Base-by-base conservation (phyloP, 345 rosid genomes). In the Eucalyptus melliodora region DNA sequence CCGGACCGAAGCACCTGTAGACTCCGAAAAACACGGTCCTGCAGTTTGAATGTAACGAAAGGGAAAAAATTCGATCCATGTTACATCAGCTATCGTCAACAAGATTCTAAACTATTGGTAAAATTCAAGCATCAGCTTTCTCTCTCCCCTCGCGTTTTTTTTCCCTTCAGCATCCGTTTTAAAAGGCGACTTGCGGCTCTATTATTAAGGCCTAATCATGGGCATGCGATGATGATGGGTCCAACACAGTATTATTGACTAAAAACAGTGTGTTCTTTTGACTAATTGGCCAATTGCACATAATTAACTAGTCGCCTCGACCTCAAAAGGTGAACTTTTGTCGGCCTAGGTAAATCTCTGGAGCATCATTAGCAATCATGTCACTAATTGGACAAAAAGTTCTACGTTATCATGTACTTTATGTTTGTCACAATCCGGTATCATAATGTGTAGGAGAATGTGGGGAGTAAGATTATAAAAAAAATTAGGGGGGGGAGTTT, bases 21-120 rank as follows among this genome's bases (percentile, higher is more conserved):
- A 96, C 98, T 51, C 99, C 99, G n/a, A 97, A 97, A 90, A 92
- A 97, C 49, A 90, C 98, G 1, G 99, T 97, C 95, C 99, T 97
- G 91, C 45, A 67, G 56, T 23, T 24, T 37, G 16, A 53, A n/a
- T 12, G 83, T 6, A 77, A 77, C 42, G 83, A 37, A 37, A 10
- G 21, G 15, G 15, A 11, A 37, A 77, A 11, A 21, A 19, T 9
- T 69, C 11, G 45, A 11, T 37, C 47, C 83, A 11, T 19, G 26
- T 37, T 34, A 60, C 82, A 72, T 21, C 27, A 77, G 47, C 13
- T 40, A 37, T 17, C 6, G 83, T 40, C 83, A 40, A 77, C 47
- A 23, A 21, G 13, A 77, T 21, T 77, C 47, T 8, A 7, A 40
- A 42, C 83, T 37, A 9, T 40, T 42, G 27, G 27, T 77, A 37